A percentile compares a stretch with the other conserved stretches of the same genome.
Conservation (phyloP, 2,329 filamentous ascomycete species). For the Neofusicoccum sp. region DNA sequence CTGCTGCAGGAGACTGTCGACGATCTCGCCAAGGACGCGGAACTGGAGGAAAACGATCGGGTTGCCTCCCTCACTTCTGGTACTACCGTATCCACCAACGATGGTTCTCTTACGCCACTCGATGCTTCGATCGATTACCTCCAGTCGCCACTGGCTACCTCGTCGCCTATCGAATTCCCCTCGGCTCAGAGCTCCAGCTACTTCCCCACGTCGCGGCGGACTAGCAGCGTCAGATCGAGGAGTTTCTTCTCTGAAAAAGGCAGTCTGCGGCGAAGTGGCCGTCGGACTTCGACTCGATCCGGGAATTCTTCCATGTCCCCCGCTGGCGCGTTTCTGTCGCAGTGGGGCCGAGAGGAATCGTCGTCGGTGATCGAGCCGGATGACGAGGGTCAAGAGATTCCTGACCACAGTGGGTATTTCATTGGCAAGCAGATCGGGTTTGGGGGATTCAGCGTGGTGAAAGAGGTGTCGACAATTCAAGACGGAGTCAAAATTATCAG, state of each 20-base stretch:
- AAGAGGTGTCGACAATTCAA: slow-evolving; percentile 64
- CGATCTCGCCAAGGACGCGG: slow-evolving; percentile 10
- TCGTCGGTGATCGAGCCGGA: slow-evolving; percentile 47
- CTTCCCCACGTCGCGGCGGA: slow-evolving; percentile 25
- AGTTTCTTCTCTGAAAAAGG: slow-evolving; percentile 19
- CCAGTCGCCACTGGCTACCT: slow-evolving; percentile 29
- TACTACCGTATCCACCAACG: slow-evolving; percentile 39
- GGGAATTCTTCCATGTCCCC: slow-evolving; percentile 55
- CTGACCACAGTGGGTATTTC: slow-evolving; percentile 60
- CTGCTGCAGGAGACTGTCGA: slow-evolving; percentile 37
- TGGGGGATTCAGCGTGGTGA: slow-evolving; percentile 66
- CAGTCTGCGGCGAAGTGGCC: slow-evolving; percentile 35
- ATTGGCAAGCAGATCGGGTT: slow-evolving; percentile 65
- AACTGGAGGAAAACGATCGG: slow-evolving; percentile 28
- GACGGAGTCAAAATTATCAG: slow-evolving; percentile 53
- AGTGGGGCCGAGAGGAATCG: slow-evolving; percentile 42
- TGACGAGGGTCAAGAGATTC: slow-evolving; percentile 66
- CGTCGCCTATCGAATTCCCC: slow-evolving; percentile 38
- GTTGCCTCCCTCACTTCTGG: slow-evolving; percentile 44
- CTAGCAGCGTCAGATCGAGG: slow-evolving; percentile 34
- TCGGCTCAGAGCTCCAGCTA: slow-evolving; percentile 23
- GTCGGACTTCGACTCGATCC: slow-evolving; percentile 48
- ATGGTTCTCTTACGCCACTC: slow-evolving; percentile 39
- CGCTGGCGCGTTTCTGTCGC: slow-evolving; percentile 58
- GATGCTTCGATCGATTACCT: slow-evolving; percentile 33